These are phyloP conservation scores for Zygosaccharomyces lentus DNA, from an alignment of 805 yeast species.

Conservation along the genomic window DNA sequence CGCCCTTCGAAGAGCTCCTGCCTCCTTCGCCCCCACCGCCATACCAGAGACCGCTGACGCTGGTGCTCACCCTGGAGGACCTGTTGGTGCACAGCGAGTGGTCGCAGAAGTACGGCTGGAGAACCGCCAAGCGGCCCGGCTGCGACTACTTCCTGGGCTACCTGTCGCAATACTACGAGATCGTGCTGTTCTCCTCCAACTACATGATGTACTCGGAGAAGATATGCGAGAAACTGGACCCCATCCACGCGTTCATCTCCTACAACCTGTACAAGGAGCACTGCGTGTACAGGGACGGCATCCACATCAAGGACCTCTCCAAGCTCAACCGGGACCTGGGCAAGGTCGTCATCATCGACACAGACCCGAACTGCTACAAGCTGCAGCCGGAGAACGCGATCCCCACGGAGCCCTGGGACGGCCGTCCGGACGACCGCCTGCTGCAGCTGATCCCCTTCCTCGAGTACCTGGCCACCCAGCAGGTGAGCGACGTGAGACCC, in stretches of 20 bases:
- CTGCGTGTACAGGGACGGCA: slow-evolving; percentile 79
- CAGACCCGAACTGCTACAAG: slow-evolving; percentile 63
- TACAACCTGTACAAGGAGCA: slow-evolving; percentile 89
- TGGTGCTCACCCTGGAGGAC: slow-evolving; percentile 87
- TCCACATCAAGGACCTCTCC: slow-evolving; percentile 81
- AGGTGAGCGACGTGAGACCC: slow-evolving; percentile 83
- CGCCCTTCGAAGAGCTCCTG: slow-evolving; percentile 85
- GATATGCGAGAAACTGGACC: slow-evolving; percentile 85
- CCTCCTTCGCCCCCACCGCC: slow-evolving; percentile 92
- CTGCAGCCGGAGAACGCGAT: slow-evolving; percentile 95
- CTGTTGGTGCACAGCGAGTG: slow-evolving; percentile 86
- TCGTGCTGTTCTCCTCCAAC: slow-evolving; percentile 83
- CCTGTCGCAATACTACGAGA: slow-evolving; percentile 91
- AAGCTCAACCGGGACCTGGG: slow-evolving; percentile 86
- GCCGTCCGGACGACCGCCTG: slow-evolving; percentile 74
- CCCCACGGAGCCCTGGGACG: slow-evolving; percentile 80
- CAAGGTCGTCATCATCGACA: slow-evolving; percentile 77
- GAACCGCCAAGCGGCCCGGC: slow-evolving; percentile 98
- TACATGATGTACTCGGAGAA: slow-evolving; percentile 82
- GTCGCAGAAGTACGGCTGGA: slow-evolving; percentile 92
- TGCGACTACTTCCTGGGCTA: slow-evolving; percentile 94
- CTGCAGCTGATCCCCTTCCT: slow-evolving; percentile 83
- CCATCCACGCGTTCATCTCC: slow-evolving; percentile 82
- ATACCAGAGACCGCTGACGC: slow-evolving; percentile 85
- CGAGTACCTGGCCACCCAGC: slow-evolving; percentile 89